Base-by-base conservation (phyloP, 805 yeast species). In the Candida koratica region DNA sequence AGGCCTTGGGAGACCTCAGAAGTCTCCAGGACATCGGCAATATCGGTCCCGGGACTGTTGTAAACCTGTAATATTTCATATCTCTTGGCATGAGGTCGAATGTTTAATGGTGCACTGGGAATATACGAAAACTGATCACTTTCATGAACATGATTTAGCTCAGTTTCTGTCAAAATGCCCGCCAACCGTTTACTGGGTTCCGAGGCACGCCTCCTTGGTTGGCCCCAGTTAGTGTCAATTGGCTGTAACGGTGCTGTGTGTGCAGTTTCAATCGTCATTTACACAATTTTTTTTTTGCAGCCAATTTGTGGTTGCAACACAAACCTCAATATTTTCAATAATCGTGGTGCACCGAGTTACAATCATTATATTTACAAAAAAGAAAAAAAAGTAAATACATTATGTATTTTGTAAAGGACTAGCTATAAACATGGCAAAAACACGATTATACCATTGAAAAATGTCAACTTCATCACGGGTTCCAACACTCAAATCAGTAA, bases 31-130 rank as follows among this genome's bases (percentile, higher is more conserved):
- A 26, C 17, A 17, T 9, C 20, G n/a, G 9, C n/a, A 17, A 13
- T 9, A n/a, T 23, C 19, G 5, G 5, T 22, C 17, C 17, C 28
- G 6, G 34, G 26, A 16, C 28, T 17, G 4, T n/a, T 15, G 6
- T 8, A 17, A 6, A 29, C 25, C 14, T 29, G 13, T 11, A 30
- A 31, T 6, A 32, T 16, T 7, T 32, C 10, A 28, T 35, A 35
- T 8, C 22, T 16, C 19, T 26, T 34, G 18, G 36, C 11, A 1
- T 15, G 11, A 6, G 15, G 31, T 19, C 28, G 35, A 8, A 39
- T 24, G 9, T 32, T 25, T n/a, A 39, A 25, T 9, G 39, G 39
- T n/a, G 43, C 37, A 32, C 39, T 36, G 10, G 37, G 18, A 17
- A 18, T 25, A 27, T 13, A 39, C 8, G 39, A 36, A 28, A 27